Base-by-base conservation (phyloP, 768 basidiomycete species). In the Trametes elegans region DNA sequence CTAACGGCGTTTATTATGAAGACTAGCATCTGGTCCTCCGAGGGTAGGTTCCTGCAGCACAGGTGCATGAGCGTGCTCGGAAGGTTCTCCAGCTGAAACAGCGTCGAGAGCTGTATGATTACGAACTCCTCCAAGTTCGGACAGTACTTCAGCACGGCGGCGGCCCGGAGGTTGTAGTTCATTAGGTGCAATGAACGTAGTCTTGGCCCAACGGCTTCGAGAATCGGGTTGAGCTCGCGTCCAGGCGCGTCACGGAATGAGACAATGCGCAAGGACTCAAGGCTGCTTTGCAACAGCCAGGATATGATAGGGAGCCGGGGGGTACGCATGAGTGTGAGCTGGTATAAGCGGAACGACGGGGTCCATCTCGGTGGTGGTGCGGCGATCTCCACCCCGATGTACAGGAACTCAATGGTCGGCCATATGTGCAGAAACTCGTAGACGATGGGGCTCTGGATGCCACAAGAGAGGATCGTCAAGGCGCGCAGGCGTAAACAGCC, bases 151-250 rank as follows among this genome's bases (percentile, higher is more conserved):
- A 79, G 48, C 27, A 78, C 61, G n/a, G 65, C 61, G 3, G 70
- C 66, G 7, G 72, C 66, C 14, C 69, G 60, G 2, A 42, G 29
- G 58, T 61, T 72, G 62, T 71, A 73, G 23, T 68, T 68, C 58
- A 73, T 69, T 7, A 79, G 53, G 38, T 76, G 74, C 40, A 80
- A 67, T 2, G 78, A 79, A 13, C 72, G 70, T n/a, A 80, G 66
- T n/a, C 59, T 55, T 7, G 69, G 64, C 4, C 70, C 69, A 42
- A 73, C 68, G 0, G 21, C 40, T 8, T 55, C 54, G n/a, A 79
- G 63, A 5, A 68, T 52, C 3, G 58, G 35, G 26, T 67, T 46
- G 31, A 68, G 62, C 3, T 47, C 49, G 3, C 40, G 28, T 9
- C 72, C 68, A 0, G 74, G 73, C 0, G 59, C 42, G 49, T 77